Percentiles rank a stretch among this genome's conserved stretches.
phyloP scores from a whole-genome alignment of 116 monocot genomes.

The Posidonia oceanica region DNA sequence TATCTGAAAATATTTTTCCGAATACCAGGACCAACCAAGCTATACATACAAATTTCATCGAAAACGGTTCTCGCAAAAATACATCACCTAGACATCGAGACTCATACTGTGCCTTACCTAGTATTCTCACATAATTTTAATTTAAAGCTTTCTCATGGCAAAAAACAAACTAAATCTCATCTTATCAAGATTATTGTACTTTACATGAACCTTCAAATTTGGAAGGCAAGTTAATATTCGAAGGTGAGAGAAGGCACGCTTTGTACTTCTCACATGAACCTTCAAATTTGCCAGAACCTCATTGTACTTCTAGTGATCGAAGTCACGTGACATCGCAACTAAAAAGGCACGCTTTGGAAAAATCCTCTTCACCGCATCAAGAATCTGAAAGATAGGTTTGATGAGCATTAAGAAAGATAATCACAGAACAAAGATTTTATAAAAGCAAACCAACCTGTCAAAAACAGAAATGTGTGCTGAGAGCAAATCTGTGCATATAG shows the following conservation, averaged over 20 bases:
- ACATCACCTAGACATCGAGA: too few relatives aligned
- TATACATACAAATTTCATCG: too few relatives aligned
- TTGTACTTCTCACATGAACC: slow-evolving; percentile 60
- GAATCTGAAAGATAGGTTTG: slow-evolving; percentile 34
- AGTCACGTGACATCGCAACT: slow-evolving; percentile 82
- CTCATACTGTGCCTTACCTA: too few relatives aligned
- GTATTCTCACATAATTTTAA: too few relatives aligned
- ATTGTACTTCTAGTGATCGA: slow-evolving; percentile 72
- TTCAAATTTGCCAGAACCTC: slow-evolving; percentile 39
- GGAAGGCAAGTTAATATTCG: not conserved
- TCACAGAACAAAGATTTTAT: too few relatives aligned
- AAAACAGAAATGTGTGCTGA: slow-evolving; percentile 61
- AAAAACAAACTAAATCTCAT: too few relatives aligned
- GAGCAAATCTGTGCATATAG: slow-evolving; percentile 33
- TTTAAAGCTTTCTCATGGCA: too few relatives aligned
- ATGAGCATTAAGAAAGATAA: too few relatives aligned
- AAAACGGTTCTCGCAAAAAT: too few relatives aligned
- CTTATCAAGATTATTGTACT: too few relatives aligned
- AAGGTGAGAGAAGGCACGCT: not conserved
- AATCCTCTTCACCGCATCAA: slow-evolving; percentile 83
- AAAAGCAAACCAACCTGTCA: slow-evolving; percentile 35
- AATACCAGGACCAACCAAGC: too few relatives aligned
- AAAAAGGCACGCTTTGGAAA: slow-evolving; percentile 67
- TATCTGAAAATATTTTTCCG: too few relatives aligned
- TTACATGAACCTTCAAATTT: not conserved